Evolutionary conservation across 768 basidiomycete genomes (phyloP).

Genomic region (Pleurotus ostreatus): DNA sequence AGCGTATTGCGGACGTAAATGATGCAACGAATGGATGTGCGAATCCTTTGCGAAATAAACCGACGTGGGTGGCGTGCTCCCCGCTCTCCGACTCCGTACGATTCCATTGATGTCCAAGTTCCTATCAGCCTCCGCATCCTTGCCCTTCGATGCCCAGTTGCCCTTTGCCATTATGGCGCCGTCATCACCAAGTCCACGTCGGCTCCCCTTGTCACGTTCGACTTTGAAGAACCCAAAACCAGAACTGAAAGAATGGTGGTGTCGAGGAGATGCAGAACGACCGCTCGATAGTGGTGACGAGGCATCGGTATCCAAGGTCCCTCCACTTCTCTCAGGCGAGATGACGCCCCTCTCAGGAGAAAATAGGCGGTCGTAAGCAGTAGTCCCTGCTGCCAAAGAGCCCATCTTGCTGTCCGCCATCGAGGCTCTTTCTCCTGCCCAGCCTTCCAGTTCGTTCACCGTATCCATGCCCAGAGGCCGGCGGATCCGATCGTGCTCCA

Average conservation of each 20-base stretch:
- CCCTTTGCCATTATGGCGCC: background rate
- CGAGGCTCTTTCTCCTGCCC: background rate
- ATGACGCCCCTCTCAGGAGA: background rate
- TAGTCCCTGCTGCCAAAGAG: too few relatives aligned
- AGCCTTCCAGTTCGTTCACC: background rate
- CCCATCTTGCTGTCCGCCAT: too few relatives aligned
- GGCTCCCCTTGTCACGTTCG: too few relatives aligned
- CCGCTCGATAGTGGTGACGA: background rate
- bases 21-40: background rate
- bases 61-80: conserved; percentile 4
- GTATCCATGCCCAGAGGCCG: background rate
- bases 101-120: background rate
- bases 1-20: background rate
- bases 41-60: background rate
- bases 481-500: background rate
- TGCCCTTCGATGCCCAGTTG: background rate
- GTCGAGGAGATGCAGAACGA: background rate
- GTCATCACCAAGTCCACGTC: background rate
- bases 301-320: background rate
- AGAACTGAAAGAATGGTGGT: background rate
- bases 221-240: too few relatives aligned
- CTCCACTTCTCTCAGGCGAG: conserved; percentile 1
- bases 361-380: background rate
- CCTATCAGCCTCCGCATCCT: background rate
- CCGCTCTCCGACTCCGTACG: background rate